phyloP scores from a whole-genome alignment of 2,329 filamentous ascomycete species.

The Tolypocladium ovalisporum region DNA sequence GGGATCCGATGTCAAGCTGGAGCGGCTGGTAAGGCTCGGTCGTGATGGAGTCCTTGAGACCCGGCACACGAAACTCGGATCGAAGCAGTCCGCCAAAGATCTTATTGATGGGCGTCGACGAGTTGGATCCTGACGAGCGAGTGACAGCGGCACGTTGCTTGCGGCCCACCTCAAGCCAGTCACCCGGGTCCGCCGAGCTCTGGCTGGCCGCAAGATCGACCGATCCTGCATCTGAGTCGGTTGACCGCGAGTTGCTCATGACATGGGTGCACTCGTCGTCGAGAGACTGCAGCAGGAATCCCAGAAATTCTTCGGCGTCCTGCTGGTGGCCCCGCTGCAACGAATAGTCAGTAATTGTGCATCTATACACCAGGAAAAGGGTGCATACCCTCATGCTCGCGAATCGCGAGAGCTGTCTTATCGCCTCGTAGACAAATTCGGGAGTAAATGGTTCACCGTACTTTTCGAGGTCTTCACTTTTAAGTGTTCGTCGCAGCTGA shows the following conservation, averaged over 20 bases:
- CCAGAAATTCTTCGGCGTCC: constrained; percentile 94
- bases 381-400: constrained; percentile 73
- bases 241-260: constrained; percentile 39
- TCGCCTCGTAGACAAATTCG: constrained; percentile 91
- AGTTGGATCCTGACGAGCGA: constrained; percentile 66
- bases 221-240: constrained; percentile 24
- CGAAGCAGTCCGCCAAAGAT: constrained; percentile 89
- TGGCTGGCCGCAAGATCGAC: constrained; percentile 16
- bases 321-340: constrained; percentile 82
- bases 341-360: not conserved
- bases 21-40: constrained; percentile 89
- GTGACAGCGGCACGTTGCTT: constrained; percentile 84
- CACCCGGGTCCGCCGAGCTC: constrained; percentile 25
- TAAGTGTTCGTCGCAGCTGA: constrained; percentile 61
- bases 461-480: constrained; percentile 74
- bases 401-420: constrained; percentile 77
- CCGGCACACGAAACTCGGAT: constrained; percentile 79
- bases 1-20: constrained; percentile 85
- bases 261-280: constrained; percentile 84
- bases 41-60: constrained; percentile 82
- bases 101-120: constrained; percentile 77
- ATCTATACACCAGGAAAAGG: not conserved
- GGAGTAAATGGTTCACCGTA: constrained; percentile 88
- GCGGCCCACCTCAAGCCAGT: constrained; percentile 88
- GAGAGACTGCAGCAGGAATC: constrained; percentile 82